Conservation (phyloP, 2,329 filamentous ascomycete species). For the Alternaria incomplexa region DNA sequence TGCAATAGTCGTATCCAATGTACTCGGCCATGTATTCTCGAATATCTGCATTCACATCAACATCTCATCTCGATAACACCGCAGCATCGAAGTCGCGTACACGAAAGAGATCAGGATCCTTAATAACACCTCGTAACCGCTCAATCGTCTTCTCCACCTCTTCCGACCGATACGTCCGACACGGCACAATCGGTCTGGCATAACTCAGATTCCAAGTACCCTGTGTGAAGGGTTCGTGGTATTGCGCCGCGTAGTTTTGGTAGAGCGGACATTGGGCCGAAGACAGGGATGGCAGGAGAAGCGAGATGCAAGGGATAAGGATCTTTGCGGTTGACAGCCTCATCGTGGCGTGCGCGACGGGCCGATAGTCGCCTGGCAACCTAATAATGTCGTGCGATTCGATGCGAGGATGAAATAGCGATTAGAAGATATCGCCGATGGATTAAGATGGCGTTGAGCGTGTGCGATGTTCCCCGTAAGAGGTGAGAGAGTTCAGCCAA, state of each 20-base stretch:
- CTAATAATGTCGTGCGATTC: background rate
- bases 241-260: conserved; percentile 45
- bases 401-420: background rate
- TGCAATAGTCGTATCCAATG: conserved; percentile 74
- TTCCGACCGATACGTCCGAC: conserved; percentile 53
- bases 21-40: conserved; percentile 75
- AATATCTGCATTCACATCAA: conserved; percentile 57
- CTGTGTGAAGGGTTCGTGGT: conserved; percentile 51
- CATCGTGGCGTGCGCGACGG: conserved; percentile 9
- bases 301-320: conserved; percentile 7
- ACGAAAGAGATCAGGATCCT: conserved; percentile 66
- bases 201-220: conserved; percentile 53
- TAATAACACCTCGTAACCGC: conserved; percentile 45
- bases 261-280: conserved; percentile 53
- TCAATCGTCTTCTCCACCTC: conserved; percentile 51
- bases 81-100: background rate
- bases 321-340: conserved; percentile 2
- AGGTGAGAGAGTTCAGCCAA: conserved; percentile 13
- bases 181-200: conserved; percentile 52
- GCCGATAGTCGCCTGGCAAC: background rate
- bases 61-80: background rate
- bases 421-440: background rate
- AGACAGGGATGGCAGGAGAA: conserved; percentile 19
- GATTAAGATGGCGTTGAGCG: background rate
- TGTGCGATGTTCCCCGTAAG: background rate